These are phyloP conservation scores for Echeveria elegans DNA, from an alignment of 164 flowering plant species.

Conservation along the genomic window DNA sequence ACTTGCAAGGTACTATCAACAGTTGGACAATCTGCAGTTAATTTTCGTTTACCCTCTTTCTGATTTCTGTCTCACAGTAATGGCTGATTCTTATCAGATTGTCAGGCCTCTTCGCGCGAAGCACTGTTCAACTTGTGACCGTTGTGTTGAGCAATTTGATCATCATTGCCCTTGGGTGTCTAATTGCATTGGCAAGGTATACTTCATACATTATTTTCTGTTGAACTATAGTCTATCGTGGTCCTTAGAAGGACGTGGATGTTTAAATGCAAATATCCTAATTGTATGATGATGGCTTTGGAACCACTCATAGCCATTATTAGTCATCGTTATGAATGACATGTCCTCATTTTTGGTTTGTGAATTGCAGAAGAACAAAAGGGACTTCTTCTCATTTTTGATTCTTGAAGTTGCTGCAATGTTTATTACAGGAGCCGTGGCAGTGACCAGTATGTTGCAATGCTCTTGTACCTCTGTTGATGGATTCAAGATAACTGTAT, in stretches of 20 bases:
- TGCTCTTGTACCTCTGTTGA: background rate
- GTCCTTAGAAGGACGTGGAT: background rate
- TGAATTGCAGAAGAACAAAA: constrained; percentile 77
- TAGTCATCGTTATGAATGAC: background rate
- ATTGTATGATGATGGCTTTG: background rate
- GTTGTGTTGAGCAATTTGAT: constrained; percentile 97
- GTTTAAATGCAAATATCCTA: background rate
- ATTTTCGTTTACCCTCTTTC: background rate
- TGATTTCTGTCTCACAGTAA: background rate
- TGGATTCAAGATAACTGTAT: constrained; percentile 2
- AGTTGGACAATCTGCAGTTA: background rate
- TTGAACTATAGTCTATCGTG: background rate
- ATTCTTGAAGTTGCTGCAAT: constrained; percentile 75
- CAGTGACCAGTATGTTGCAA: constrained; percentile 48
- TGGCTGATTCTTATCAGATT: constrained; percentile 39
- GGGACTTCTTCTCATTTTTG: constrained; percentile 91
- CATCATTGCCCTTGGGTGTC: constrained; percentile 99
- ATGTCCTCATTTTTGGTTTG: background rate
- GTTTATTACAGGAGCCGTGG: constrained; percentile 64
- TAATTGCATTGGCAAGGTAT: constrained; percentile 95
- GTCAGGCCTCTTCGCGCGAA: constrained; percentile 95
- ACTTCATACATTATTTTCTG: background rate
- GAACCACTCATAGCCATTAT: background rate
- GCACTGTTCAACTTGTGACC: constrained; percentile 93
- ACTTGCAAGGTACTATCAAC: constrained; percentile 71